Evolutionary conservation across 164 flowering plant genomes (phyloP), one percentile per base, ranked within the genome.

Genomic region (Kalanchoe fedtschenkoi): DNA sequence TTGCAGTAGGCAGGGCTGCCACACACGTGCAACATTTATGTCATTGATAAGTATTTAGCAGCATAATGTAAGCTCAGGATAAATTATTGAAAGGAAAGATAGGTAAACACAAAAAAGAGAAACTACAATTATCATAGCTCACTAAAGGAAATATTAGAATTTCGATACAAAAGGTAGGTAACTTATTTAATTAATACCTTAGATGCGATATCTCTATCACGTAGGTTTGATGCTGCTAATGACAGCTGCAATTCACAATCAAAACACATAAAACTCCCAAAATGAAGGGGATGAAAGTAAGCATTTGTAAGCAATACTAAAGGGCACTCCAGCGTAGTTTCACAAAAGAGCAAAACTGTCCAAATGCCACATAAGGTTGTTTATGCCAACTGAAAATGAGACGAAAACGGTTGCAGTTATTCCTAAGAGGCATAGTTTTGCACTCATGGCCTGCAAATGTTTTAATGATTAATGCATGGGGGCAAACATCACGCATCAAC

Each of bases 141-240:
- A 61, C 21, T 26, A 60, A 35, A 26, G 32, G 21, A n/a, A 10
- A 29, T 14, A 8, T 14, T 34, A 42, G 34, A 16, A 16, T 17
- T 33, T n/a, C n/a, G n/a, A 43, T 1, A 11, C 7, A 6, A 15
- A 30, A 21, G 1, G 15, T 17, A 60, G 16, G 10, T 34, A 58
- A 0, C 19, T 11, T 17, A n/a, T 1, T 7, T 16, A 30, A 43
- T 6, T 17, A 34, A 21, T 75, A 82, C 92, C 87, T 82, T 86
- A 2, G 96, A 88, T 26, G 75, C 17, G 51, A 81, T 59, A 62
- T 88, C 96, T 53, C 72, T 76, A 70, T 88, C 91, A 59, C 47
- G 69, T 55, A 88, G 70, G 51, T 82, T 80, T 38, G 86, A 71
- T 33, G 91, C 96, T 39, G 89, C 84, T 15, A 85, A 65, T 33